Base-by-base conservation (phyloP, 2,329 filamentous ascomycete species). In the Monilinia laxa region DNA sequence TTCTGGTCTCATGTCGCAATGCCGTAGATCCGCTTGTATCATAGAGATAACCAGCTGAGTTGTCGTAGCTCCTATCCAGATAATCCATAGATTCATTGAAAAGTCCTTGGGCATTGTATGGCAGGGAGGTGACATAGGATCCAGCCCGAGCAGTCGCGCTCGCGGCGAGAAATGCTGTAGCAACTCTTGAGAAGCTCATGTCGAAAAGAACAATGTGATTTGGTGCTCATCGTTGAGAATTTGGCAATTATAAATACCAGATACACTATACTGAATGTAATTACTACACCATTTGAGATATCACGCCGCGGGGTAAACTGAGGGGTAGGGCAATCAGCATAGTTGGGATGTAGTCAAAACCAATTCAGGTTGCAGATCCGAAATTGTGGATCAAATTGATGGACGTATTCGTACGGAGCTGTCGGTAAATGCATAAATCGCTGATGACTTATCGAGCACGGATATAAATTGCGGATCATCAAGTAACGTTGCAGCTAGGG, bases 11-110 rank as follows among this genome's bases (percentile, higher is more conserved):
- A 68, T 87, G 84, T 11, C 60, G 38, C 25, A 63, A 10, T 4
- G 60, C 60, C 18, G 78, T 73, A 3, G 76, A 68, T 14, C 78
- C 76, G 66, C 79, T 76, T 51, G 83, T 79, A 55, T 82, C 79
- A 73, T 84, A 85, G 20, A 87, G 74, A 67, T 87, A 87, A 0
- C 82, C 82, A 7, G 80, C 80, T 2, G 76, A 75, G 2, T 77
- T 64, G 68, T 88, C 85, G 70, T 86, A 87, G 65, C 80, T 82
- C 2, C 74, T 76, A 70, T 87, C 85, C 78, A 86, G 78, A 78
- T 83, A 84, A 7, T 75, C 69, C 83, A 87, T 86, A 2, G 82
- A 82, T 74, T 83, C 77, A 57, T 81, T 76, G 64, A 84, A 78
- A 59, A 83, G 76, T 16, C 74, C 70, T 66, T 79, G 77, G 6